Base-by-base conservation (phyloP, 164 flowering plant genomes). In the Stephania japonica region DNA sequence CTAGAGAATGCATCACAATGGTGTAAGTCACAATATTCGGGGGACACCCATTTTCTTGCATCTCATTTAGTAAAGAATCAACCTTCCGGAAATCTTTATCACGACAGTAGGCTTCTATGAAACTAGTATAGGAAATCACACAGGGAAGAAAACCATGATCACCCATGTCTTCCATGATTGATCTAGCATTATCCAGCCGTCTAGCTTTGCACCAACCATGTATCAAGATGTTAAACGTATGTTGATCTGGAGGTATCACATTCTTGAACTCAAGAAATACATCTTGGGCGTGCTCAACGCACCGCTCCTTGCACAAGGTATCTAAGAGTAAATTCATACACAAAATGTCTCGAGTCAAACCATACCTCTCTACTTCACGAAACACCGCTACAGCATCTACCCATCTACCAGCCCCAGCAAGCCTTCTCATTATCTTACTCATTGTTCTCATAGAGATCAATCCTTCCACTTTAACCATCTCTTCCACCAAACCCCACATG, bases 151-250 rank as follows among this genome's bases (percentile, higher is more conserved):
- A 80, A 44, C 88, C 91, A 66, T 73, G 23, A 5, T 75, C 67
- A 73, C 78, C 76, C 91, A 85, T 85, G 73, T 87, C 87, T 56
- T 84, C 81, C 84, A 87, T 82, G 13, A 74, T 75, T 68, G 65
- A 83, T 62, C 72, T 26, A 1, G 92, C 95, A 24, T 85, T 75
- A 7, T 87, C 85, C 21, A 87, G 65, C 68, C 78, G 73, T 73
- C 84, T 77, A 26, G 80, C 81, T 80, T 77, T 85, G 83, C 90
- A 87, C 83, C 84, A 89, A 11, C 91, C 96, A 49, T 87, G 84
- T 61, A 88, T 86, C 80, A 91, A 76, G 44, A 88, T 70, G 72
- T 91, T 89, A 77, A 82, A 91, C 18, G 83, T 82, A 16, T 32
- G 69, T 26, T 76, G 44, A 75, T 87, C 67, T 13, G 85, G 78